phyloP scores from a whole-genome alignment of 192 early-diverging fungal genomes.

The Cladochytrium replicatum region DNA sequence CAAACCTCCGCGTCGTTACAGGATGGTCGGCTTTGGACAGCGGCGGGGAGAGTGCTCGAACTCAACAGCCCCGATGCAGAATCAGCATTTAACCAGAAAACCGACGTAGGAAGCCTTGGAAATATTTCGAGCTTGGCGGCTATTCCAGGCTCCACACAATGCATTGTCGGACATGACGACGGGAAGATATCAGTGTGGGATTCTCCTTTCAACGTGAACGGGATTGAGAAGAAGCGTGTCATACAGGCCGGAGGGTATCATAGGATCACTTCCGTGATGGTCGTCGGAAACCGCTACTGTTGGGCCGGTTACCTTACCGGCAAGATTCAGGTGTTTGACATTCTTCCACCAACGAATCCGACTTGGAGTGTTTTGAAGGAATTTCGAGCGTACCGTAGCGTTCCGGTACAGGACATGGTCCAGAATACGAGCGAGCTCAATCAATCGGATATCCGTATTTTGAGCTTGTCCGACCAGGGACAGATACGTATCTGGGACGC shows the following conservation, averaged over 20 bases:
- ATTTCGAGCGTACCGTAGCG: slow-evolving; percentile 52
- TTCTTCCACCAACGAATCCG: slow-evolving; percentile 12
- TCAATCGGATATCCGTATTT: slow-evolving; percentile 42
- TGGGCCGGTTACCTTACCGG: slow-evolving; percentile 75
- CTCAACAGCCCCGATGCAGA: slow-evolving; percentile 36
- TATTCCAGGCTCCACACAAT: slow-evolving; percentile 26
- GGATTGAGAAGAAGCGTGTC: slow-evolving; percentile 30
- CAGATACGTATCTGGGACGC: slow-evolving; percentile 69
- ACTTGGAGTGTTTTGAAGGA: slow-evolving; percentile 50
- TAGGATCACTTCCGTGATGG: slow-evolving; percentile 50
- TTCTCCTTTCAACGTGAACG: slow-evolving; percentile 8
- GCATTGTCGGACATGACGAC: slow-evolving; percentile 52
- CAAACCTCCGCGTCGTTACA: slow-evolving; percentile 29
- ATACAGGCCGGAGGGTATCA: slow-evolving; percentile 49
- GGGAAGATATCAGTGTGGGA: slow-evolving; percentile 70
- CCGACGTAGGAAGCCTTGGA: slow-evolving; percentile 28
- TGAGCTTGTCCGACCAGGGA: slow-evolving; percentile 51
- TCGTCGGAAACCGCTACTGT: slow-evolving; percentile 51
- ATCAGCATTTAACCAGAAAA: slow-evolving; percentile 17
- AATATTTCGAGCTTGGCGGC: slow-evolving; percentile 48
- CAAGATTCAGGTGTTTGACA: slow-evolving; percentile 65
- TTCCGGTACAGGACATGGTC: slow-evolving; percentile 35
- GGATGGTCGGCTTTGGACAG: slow-evolving; percentile 48
- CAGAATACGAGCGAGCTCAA: slow-evolving; percentile 49
- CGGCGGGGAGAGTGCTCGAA: slow-evolving; percentile 45